Evolutionary conservation across 2,329 filamentous ascomycete genomes (phyloP).

Genomic region (Venturia nashicola): DNA sequence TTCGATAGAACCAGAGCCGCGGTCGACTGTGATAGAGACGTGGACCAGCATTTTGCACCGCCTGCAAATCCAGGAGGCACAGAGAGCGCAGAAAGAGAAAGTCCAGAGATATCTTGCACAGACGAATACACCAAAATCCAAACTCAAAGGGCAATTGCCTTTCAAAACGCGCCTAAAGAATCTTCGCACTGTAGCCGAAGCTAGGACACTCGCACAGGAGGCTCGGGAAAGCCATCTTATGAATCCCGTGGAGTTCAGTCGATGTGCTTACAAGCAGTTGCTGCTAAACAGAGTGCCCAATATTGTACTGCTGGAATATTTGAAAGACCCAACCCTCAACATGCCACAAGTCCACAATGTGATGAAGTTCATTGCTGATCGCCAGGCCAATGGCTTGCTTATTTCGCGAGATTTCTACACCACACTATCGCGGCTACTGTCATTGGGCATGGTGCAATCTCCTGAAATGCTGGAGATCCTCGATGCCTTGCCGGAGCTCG

Average conservation of each 20-base stretch:
- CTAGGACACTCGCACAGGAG: neutral
- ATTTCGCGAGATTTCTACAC: neutral
- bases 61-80: neutral
- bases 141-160: neutral
- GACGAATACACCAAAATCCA: neutral
- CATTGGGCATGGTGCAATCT: neutral
- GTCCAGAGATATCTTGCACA: neutral
- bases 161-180: neutral
- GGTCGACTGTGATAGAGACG: neutral
- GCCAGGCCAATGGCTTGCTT: neutral
- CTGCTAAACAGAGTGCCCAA: neutral
- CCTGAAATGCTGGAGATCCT: neutral
- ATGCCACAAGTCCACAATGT: constrained; percentile 4
- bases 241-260: neutral
- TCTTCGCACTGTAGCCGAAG: neutral
- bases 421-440: neutral
- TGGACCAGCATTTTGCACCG: neutral
- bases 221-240: neutral
- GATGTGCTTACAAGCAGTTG: neutral
- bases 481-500: neutral
- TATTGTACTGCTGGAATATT: neutral
- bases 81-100: neutral
- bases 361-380: neutral
- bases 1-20: neutral
- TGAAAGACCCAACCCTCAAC: constrained; percentile 3